Base-by-base conservation (phyloP, 345 rosid genomes). In the Melaleuca quinquenervia region DNA sequence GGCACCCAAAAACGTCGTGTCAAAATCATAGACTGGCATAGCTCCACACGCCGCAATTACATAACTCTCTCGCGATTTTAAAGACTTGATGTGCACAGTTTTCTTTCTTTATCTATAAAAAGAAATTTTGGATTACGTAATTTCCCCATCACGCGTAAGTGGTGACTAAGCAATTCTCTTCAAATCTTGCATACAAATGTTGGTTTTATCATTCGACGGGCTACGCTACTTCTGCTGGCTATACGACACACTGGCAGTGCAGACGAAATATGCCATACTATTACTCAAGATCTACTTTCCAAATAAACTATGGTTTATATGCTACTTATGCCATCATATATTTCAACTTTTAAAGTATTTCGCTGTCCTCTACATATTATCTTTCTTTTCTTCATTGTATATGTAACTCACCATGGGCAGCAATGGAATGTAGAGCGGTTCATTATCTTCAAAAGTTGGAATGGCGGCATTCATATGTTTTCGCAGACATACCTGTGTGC, bases 21-120 rank as follows among this genome's bases (percentile, higher is more conserved):
- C 70, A n/a, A 58, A 58, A 32, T n/a, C 1, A n/a, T n/a, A 58
- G 12, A n/a, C n/a, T 58, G n/a, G n/a, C 36, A 13, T 1, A 14
- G 13, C 6, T 58, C 36, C 32, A 0, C 0, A 1, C 3, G n/a
- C n/a, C 18, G 0, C 18, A 58, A n/a, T 58, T 58, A 58, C 36
- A 58, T n/a, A 58, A n/a, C 70, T n/a, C 70, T n/a, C 36, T 6
- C 9, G n/a, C 12, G 70, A 29, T 58, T 58, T 58, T 12, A 32
- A 58, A 58, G 70, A 58, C 9, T 58, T n/a, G 70, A 5, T 12
- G 70, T 6, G 36, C 70, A 58, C n/a, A 15, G 32, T 58, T 58
- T n/a, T 58, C 36, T 58, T 58, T 58, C n/a, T 58, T n/a, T 58
- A n/a, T 58, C 32, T n/a, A 58, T 2, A 13, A 58, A n/a, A n/a